A percentile compares a stretch with the other conserved stretches of the same genome.
These are phyloP conservation scores for Daldinia sp. DNA, from an alignment of 2,329 filamentous ascomycete genomes.

Conservation along the genomic window DNA sequence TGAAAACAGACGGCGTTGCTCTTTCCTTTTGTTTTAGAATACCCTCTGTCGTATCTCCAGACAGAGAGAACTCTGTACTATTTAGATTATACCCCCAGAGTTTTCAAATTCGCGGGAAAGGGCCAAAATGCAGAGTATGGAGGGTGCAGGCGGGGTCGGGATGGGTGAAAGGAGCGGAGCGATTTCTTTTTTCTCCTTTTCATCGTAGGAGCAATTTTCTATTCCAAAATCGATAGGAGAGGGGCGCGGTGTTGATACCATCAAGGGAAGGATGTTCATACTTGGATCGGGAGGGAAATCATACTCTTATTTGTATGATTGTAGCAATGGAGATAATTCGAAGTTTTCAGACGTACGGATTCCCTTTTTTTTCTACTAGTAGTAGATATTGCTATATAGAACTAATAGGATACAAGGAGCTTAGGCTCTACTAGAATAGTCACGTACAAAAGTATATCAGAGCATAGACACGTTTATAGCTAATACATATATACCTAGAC, in stretches of 20 bases:
- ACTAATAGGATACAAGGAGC: constrained; percentile 1
- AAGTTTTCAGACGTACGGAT: not conserved
- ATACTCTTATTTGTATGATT: not conserved
- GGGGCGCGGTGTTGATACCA: constrained; percentile 23
- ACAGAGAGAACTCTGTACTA: constrained; percentile 5
- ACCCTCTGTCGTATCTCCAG: constrained; percentile 22
- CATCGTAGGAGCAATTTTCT: constrained; percentile 24
- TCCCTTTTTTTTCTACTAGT: not conserved
- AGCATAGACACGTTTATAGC: not conserved
- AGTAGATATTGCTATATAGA: not conserved
- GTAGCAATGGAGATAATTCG: constrained; percentile 24
- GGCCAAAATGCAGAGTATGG: constrained; percentile 5
- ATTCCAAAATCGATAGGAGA: constrained; percentile 1
- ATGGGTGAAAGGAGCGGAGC: constrained; percentile 1
- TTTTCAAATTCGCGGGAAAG: constrained; percentile 21
- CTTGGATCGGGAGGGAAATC: constrained; percentile 13
- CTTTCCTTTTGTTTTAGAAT: constrained; percentile 30
- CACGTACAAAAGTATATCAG: not conserved
- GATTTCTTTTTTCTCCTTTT: constrained; percentile 20
- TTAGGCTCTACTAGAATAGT: not conserved
- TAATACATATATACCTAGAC: not conserved
- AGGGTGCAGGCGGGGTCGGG: not conserved
- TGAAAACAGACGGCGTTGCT: constrained; percentile 32
- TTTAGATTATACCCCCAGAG: constrained; percentile 30
- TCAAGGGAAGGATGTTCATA: constrained; percentile 8